Percentiles rank a stretch among this genome's conserved stretches.
Conservation (phyloP, 345 rosid species). For the Iberis pinnata region DNA sequence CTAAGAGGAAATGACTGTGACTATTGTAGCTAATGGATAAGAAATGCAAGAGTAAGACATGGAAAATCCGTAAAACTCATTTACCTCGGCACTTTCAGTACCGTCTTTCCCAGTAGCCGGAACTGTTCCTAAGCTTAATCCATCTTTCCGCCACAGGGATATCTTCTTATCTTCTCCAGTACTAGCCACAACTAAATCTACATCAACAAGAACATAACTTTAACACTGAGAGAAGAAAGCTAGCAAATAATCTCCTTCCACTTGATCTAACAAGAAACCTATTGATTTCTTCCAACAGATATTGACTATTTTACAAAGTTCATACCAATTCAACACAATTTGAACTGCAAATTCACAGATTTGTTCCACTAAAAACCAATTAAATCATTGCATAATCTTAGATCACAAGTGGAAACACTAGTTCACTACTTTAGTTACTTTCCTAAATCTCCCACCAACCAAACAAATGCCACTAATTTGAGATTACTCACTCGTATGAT, state of each 20-base stretch:
- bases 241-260: slow-evolving; percentile 7
- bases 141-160: slow-evolving; percentile 77
- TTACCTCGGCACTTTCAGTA: slow-evolving; percentile 68
- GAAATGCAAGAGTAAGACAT: slow-evolving; percentile 1
- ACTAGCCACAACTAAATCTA: slow-evolving; percentile 98
- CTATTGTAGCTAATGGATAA: neutral
- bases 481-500: slow-evolving; percentile 66
- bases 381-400: neutral
- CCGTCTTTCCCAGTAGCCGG: slow-evolving; percentile 67
- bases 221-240: slow-evolving; percentile 2
- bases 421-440: slow-evolving; percentile 1
- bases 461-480: slow-evolving; percentile 1
- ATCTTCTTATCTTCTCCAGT: slow-evolving; percentile 96
- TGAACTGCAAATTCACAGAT: no score
- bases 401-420: slow-evolving; percentile 2
- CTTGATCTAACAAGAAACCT: neutral
- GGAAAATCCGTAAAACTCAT: neutral
- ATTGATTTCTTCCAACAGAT: slow-evolving; percentile 1
- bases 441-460: slow-evolving; percentile 16
- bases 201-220: slow-evolving; percentile 14
- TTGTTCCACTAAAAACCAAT: neutral
- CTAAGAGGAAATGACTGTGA: neutral
- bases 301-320: neutral
- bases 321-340: slow-evolving; percentile 11
- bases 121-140: slow-evolving; percentile 71